Evolutionary conservation across 2,329 filamentous ascomycete species (phyloP), one percentile per base, ranked within the genome.

Genomic region (Diaporthe nobilis): DNA sequence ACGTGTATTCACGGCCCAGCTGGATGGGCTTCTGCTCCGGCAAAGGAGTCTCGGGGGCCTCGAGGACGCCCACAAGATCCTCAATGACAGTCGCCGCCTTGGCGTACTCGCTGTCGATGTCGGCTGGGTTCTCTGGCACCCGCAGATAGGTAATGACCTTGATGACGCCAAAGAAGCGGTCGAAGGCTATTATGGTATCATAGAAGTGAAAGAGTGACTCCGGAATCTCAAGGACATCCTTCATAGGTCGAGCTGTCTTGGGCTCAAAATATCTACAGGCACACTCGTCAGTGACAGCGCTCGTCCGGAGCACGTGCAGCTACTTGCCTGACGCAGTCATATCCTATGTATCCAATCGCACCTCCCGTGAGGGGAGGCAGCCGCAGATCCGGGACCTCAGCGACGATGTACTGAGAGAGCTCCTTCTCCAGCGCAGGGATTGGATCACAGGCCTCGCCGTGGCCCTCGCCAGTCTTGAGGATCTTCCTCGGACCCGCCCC

Each of bases 141-240:
- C 76, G 78, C 76, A 98, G 88, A 84, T 98, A 98, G 49, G 95
- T 98, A 78, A 98, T 95, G 81, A 98, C 93, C 85, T 98, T 97
- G 85, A 98, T 92, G 73, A 96, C 92, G 82, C 96, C 95, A 85
- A 92, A 98, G 86, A 98, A 98, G 81, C 98, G 93, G 82, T 99
- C 97, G 81, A 98, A 95, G 13, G 96, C 96, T 39, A 99, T 90
- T 76, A 98, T 93, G 55, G 96, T 98, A 83, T 98, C 94, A 84
- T 95, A 98, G 20, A 99, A 89, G 95, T 98, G 98, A 84, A 99
- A 98, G 42, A 98, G 88, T 76, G 95, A 96, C 88, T 99, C 97
- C 0, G 97, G 97, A 57, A 98, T 94, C 76, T 93, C 87, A 31
- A 98, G 89, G 42, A 97, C 90, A 85, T 99, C 97, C 85, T 97